Conservation (phyloP, 768 basidiomycete genomes). For the Scleroderma citrinum region DNA sequence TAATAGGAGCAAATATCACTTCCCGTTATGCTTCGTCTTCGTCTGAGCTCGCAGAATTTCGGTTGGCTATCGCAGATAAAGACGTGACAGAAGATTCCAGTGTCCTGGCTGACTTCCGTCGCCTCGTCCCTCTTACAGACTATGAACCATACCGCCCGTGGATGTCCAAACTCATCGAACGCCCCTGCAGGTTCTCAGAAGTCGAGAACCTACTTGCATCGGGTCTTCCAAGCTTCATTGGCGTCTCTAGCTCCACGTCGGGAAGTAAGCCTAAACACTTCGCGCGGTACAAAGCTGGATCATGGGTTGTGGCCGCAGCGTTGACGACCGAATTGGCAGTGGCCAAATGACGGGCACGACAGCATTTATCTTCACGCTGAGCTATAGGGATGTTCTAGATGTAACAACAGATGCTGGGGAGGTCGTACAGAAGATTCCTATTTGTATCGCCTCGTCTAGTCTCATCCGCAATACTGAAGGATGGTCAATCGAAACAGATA, state of each 20-base stretch:
- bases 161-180: background rate
- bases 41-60: no score
- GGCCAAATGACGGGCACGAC: no score
- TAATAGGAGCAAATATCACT: no score
- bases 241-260: background rate
- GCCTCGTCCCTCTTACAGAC: background rate
- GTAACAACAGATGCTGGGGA: background rate
- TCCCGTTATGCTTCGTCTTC: no score
- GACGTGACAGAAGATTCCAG: background rate
- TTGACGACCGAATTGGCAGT: no score
- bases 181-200: background rate
- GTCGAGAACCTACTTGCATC: background rate
- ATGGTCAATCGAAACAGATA: slow-evolving; percentile 10
- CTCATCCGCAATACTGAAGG: slow-evolving; percentile 4
- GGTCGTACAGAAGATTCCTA: slow-evolving; percentile 6
- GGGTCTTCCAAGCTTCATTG: slow-evolving; percentile 1
- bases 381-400: background rate
- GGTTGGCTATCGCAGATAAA: background rate
- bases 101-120: background rate
- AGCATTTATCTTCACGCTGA: background rate
- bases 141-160: background rate
- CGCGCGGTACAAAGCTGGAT: background rate
- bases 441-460: slow-evolving; percentile 1
- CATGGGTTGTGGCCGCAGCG: no score
- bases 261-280: background rate